phyloP scores from a whole-genome alignment of 2,329 filamentous ascomycete species.

The Colletotrichum tamarilloi region DNA sequence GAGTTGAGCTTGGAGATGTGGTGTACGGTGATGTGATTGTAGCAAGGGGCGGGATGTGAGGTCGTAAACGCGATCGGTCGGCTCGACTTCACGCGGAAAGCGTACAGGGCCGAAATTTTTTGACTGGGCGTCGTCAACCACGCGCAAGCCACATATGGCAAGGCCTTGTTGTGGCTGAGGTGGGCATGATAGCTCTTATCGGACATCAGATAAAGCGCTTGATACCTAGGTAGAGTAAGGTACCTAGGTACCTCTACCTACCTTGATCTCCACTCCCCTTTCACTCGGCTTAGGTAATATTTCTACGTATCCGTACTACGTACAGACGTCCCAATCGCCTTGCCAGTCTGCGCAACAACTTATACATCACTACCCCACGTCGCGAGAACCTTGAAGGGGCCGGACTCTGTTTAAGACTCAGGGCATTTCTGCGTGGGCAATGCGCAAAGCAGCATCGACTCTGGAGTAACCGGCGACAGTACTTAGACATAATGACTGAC shows the following conservation, averaged over 20 bases:
- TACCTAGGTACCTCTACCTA: too few relatives aligned
- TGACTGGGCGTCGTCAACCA: conserved; percentile 12
- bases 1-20: not conserved
- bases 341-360: not conserved
- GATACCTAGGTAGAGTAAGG: too few relatives aligned
- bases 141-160: not conserved
- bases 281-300: too few relatives aligned
- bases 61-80: not conserved
- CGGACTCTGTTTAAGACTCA: not conserved
- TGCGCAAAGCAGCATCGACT: conserved; percentile 27
- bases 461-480: not conserved
- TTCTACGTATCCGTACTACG: too few relatives aligned
- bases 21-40: not conserved
- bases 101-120: conserved; percentile 27
- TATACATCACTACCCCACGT: not conserved
- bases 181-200: not conserved
- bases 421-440: not conserved
- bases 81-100: not conserved
- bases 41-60: conserved; percentile 11
- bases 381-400: not conserved
- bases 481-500: conserved; percentile 41
- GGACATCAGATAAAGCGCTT: too few relatives aligned
- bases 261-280: too few relatives aligned
- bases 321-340: not conserved
- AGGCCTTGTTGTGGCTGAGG: not conserved